Percentiles rank a stretch among this genome's conserved stretches.
phyloP scores from a whole-genome alignment of 768 basidiomycete genomes.

The Kwoniella europaea region DNA sequence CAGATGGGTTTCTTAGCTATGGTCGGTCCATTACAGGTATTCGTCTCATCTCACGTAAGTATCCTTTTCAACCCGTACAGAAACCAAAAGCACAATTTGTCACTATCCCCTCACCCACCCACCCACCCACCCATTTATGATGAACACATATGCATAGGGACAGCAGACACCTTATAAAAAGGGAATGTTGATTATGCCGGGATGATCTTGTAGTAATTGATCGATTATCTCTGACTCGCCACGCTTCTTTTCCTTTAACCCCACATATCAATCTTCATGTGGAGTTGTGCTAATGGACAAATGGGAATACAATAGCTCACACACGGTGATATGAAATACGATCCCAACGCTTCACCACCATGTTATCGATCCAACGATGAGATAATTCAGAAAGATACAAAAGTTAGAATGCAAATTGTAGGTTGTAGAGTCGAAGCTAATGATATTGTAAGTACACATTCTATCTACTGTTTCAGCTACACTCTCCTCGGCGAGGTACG shows the following conservation, averaged over 20 bases:
- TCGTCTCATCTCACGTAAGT: constrained; percentile 91
- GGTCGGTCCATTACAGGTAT: constrained; percentile 90
- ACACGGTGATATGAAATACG: constrained; percentile 90
- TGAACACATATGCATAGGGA: constrained; percentile 59
- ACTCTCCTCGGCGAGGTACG: too few species aligned
- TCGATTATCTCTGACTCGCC: constrained; percentile 51
- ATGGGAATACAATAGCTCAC: constrained; percentile 68
- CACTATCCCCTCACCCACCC: background rate
- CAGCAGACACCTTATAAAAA: constrained; percentile 51
- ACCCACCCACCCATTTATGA: constrained; percentile 40
- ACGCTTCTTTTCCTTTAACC: background rate
- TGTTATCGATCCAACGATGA: constrained; percentile 79
- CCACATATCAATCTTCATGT: background rate
- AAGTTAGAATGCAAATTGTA: constrained; percentile 93
- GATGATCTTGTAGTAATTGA: constrained; percentile 60
- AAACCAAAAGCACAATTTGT: background rate
- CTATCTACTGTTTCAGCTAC: too few species aligned
- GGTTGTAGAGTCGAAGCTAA: constrained; percentile 97
- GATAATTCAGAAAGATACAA: constrained; percentile 90
- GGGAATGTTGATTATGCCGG: constrained; percentile 58
- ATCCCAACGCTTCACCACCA: constrained; percentile 95
- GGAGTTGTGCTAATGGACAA: too few species aligned
- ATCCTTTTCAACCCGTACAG: background rate
- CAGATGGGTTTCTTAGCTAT: constrained; percentile 99
- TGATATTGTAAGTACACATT: too few species aligned